A percentile compares a stretch with the other conserved stretches of the same genome.
Conservation (phyloP, 805 yeast genomes). For the Candida mattraensis region DNA sequence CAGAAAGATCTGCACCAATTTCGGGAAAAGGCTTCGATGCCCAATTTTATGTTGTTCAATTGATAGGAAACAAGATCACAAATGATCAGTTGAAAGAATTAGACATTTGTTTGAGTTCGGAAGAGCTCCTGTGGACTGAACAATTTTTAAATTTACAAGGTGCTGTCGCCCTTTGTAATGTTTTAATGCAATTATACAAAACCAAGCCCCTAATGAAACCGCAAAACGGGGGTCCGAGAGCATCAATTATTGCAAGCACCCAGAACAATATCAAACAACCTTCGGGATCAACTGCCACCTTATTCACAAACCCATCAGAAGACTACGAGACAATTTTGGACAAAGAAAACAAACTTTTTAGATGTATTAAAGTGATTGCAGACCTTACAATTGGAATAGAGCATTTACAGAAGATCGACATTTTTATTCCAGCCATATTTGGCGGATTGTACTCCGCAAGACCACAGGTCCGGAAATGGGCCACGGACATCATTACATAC, state of each 20-base stretch:
- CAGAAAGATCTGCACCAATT: conserved; percentile 10
- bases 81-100: conserved; percentile 73
- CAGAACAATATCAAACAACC: too few relatives aligned
- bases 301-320: conserved; percentile 33
- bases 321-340: conserved; percentile 42
- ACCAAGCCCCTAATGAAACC: conserved; percentile 29
- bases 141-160: conserved; percentile 84
- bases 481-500: conserved; percentile 76
- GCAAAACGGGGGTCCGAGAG: neutral
- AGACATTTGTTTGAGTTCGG: conserved; percentile 91
- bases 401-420: conserved; percentile 52
- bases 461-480: conserved; percentile 76
- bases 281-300: too few relatives aligned
- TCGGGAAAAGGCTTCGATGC: conserved; percentile 40
- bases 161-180: conserved; percentile 79
- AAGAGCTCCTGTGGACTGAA: conserved; percentile 74
- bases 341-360: conserved; percentile 73
- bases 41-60: conserved; percentile 74
- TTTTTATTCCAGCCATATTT: conserved; percentile 66
- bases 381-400: conserved; percentile 72
- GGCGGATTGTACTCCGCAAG: conserved; percentile 79
- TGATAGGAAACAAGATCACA: conserved; percentile 69
- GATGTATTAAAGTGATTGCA: conserved; percentile 78
- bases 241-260: neutral
- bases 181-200: conserved; percentile 44